These are phyloP conservation scores for Taiwanofungus camphoratus DNA, from an alignment of 1,284 basidiomycete genomes.

Conservation along the genomic window DNA sequence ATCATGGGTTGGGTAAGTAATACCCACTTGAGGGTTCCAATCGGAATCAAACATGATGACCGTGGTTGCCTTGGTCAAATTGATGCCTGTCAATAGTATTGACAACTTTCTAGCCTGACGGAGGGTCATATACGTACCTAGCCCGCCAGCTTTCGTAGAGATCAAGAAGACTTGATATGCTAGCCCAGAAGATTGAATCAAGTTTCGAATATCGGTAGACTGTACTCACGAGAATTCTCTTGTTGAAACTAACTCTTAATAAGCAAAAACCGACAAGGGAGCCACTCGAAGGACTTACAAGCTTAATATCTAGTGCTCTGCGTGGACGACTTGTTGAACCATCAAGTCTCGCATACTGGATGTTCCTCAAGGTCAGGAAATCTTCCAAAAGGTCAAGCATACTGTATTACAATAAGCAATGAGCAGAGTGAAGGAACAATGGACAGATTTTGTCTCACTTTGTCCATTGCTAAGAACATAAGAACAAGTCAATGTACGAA, in stretches of 20 bases:
- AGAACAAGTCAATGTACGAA: no score
- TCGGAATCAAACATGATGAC: constrained; percentile 76
- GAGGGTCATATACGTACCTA: constrained; percentile 42
- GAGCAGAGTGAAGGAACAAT: no score
- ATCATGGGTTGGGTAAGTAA: no score
- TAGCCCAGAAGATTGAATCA: constrained; percentile 39
- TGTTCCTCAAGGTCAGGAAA: constrained; percentile 69
- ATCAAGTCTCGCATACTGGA: constrained; percentile 76
- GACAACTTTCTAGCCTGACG: constrained; percentile 2
- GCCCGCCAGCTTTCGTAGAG: constrained; percentile 83
- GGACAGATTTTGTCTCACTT: constrained; percentile 31
- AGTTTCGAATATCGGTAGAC: no score
- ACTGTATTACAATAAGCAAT: constrained; percentile 35
- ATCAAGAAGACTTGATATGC: constrained; percentile 80
- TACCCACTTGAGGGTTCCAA: constrained; percentile 70
- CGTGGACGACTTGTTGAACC: constrained; percentile 51
- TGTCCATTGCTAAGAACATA: constrained; percentile 45
- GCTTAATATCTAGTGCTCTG: constrained; percentile 48
- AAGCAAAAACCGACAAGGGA: neutral
- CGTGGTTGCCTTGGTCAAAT: constrained; percentile 77
- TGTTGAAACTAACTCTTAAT: constrained; percentile 43
- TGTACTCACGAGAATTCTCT: constrained; percentile 42
- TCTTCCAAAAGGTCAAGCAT: constrained; percentile 85
- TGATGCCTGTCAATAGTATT: constrained; percentile 46
- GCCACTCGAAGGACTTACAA: constrained; percentile 31